These are phyloP conservation scores for Nepenthes mirabilis DNA, from an alignment of 148 eudicot species.

Conservation along the genomic window DNA sequence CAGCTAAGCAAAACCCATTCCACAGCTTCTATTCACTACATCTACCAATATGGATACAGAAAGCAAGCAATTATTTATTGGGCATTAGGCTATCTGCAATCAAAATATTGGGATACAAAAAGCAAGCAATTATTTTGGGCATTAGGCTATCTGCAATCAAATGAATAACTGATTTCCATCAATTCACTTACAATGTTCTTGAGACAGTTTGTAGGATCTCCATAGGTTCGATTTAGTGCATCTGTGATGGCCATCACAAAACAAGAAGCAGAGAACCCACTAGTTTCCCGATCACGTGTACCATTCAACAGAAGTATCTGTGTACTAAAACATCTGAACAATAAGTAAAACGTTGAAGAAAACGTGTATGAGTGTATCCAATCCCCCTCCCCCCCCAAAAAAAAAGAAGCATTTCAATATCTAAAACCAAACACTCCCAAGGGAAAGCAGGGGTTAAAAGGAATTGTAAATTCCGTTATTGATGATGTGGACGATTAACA, in stretches of 20 bases:
- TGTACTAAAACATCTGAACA: neutral
- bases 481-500: no score
- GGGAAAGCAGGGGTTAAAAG: neutral
- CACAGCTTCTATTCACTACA: no score
- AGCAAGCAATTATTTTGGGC: neutral
- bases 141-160: neutral
- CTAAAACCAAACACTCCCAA: neutral
- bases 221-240: constrained; percentile 86
- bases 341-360: neutral
- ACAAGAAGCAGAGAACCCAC: constrained; percentile 71
- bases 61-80: no score
- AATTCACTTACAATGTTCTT: constrained; percentile 45
- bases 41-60: no score
- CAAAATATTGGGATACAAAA: neutral
- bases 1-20: no score
- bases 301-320: constrained; percentile 93
- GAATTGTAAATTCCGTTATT: no score
- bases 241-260: constrained; percentile 90
- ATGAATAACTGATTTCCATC: neutral
- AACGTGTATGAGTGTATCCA: neutral
- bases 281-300: constrained; percentile 77
- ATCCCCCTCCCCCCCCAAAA: neutral
- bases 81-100: no score
- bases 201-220: constrained; percentile 52
- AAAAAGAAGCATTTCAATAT: neutral